Percentiles rank a stretch among this genome's conserved stretches.
phyloP scores from a whole-genome alignment of 2,329 filamentous ascomycete genomes.

The Penicillium thymicola region DNA sequence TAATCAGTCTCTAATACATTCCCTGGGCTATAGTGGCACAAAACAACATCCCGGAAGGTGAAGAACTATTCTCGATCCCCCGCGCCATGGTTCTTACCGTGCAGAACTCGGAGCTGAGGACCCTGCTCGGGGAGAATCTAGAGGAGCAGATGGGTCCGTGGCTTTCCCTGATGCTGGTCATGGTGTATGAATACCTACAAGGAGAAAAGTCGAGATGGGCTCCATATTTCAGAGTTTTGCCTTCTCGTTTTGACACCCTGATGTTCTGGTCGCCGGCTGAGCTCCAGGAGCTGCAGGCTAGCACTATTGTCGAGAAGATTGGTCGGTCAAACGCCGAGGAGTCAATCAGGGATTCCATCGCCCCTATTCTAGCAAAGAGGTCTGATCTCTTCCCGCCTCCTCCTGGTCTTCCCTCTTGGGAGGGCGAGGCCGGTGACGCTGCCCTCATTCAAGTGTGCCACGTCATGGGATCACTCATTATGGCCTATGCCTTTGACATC shows the following conservation, averaged over 20 bases:
- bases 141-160: conserved; percentile 47
- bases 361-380: conserved; percentile 50
- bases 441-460: conserved; percentile 61
- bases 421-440: conserved; percentile 41
- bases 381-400: conserved; percentile 41
- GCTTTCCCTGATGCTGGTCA: conserved; percentile 67
- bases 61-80: conserved; percentile 77
- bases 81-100: conserved; percentile 67
- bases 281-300: conserved; percentile 69
- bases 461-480: conserved; percentile 80
- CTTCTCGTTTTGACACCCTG: conserved; percentile 70
- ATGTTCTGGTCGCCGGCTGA: conserved; percentile 84
- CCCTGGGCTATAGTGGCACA: conserved; percentile 58
- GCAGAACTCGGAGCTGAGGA: conserved; percentile 67
- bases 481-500: conserved; percentile 90
- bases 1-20: conserved; percentile 22
- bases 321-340: conserved; percentile 69
- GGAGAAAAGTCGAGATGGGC: conserved; percentile 66
- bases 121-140: conserved; percentile 56
- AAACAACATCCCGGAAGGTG: conserved; percentile 67
- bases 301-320: conserved; percentile 71
- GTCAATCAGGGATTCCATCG: conserved; percentile 59
- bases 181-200: conserved; percentile 71
- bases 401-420: conserved; percentile 40
- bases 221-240: conserved; percentile 73